Conservation (phyloP, 805 yeast species). For the Teunomyces tritomae region DNA sequence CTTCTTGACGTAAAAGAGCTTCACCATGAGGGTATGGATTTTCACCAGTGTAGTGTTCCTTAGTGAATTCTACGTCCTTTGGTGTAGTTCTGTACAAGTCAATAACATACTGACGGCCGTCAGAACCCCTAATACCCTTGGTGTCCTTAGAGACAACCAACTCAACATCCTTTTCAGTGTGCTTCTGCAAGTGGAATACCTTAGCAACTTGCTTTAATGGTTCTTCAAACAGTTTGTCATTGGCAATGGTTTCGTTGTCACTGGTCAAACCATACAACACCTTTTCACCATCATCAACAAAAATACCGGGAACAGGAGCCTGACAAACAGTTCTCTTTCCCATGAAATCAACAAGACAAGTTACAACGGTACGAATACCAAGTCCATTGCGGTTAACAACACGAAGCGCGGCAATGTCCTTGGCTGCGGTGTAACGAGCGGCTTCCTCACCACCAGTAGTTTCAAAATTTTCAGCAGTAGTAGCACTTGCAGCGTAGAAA, state of each 20-base stretch:
- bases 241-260: slow-evolving; percentile 48
- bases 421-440: slow-evolving; percentile 73
- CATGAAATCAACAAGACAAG: slow-evolving; percentile 85
- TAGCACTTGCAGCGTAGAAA: slow-evolving; percentile 76
- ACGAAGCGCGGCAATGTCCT: slow-evolving; percentile 74
- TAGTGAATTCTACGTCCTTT: slow-evolving; percentile 74
- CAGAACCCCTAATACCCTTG: slow-evolving; percentile 84
- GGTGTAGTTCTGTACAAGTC: slow-evolving; percentile 87
- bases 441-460: slow-evolving; percentile 80
- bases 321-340: slow-evolving; percentile 89
- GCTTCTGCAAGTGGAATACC: slow-evolving; percentile 75
- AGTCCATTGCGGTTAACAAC: slow-evolving; percentile 65
- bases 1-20: slow-evolving; percentile 78
- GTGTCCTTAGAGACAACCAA: slow-evolving; percentile 71
- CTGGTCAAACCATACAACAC: slow-evolving; percentile 77
- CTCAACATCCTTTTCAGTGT: slow-evolving; percentile 48
- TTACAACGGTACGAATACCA: slow-evolving; percentile 63
- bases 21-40: slow-evolving; percentile 80
- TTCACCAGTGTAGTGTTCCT: slow-evolving; percentile 45
- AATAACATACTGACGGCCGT: slow-evolving; percentile 77
- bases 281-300: slow-evolving; percentile 47
- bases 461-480: slow-evolving; percentile 53
- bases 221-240: slow-evolving; percentile 52
- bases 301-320: slow-evolving; percentile 93
- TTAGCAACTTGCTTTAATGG: slow-evolving; percentile 63